A percentile compares a stretch with the other conserved stretches of the same genome.
Evolutionary conservation across 2,329 filamentous ascomycete species (phyloP).

Genomic region (Bipolaris victoriae): DNA sequence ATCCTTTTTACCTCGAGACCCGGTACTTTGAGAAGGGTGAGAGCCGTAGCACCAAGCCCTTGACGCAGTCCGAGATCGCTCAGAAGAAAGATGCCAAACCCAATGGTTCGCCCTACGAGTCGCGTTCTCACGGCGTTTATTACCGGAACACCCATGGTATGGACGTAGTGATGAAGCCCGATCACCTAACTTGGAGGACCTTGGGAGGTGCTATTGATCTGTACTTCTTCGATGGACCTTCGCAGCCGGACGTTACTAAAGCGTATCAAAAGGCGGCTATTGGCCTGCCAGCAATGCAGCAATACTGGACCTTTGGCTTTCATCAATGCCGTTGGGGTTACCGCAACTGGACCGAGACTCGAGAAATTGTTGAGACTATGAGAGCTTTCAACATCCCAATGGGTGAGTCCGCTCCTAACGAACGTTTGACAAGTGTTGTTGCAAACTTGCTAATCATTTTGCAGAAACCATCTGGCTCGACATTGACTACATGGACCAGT

Average conservation of each 20-base stretch:
- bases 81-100: conserved; percentile 18
- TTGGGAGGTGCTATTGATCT: conserved; percentile 79
- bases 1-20: conserved; percentile 81
- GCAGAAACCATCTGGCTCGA: conserved; percentile 53
- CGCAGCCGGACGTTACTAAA: conserved; percentile 69
- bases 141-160: conserved; percentile 77
- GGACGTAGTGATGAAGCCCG: conserved; percentile 69
- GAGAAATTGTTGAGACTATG: conserved; percentile 63
- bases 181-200: conserved; percentile 73
- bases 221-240: conserved; percentile 78
- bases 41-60: conserved; percentile 58
- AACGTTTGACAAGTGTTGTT: background rate
- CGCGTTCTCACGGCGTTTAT: conserved; percentile 78
- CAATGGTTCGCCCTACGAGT: conserved; percentile 62
- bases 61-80: conserved; percentile 59
- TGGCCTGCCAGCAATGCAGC: conserved; percentile 77
- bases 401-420: conserved; percentile 10
- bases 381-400: conserved; percentile 63
- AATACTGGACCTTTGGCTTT: conserved; percentile 79
- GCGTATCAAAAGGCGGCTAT: conserved; percentile 71
- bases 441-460: background rate
- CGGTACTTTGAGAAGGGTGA: conserved; percentile 69
- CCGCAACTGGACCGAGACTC: conserved; percentile 70
- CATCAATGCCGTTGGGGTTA: conserved; percentile 89
- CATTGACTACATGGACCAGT: conserved; percentile 51